Conservation (phyloP, 2,329 filamentous ascomycete species). For the Didymella lethalis region DNA sequence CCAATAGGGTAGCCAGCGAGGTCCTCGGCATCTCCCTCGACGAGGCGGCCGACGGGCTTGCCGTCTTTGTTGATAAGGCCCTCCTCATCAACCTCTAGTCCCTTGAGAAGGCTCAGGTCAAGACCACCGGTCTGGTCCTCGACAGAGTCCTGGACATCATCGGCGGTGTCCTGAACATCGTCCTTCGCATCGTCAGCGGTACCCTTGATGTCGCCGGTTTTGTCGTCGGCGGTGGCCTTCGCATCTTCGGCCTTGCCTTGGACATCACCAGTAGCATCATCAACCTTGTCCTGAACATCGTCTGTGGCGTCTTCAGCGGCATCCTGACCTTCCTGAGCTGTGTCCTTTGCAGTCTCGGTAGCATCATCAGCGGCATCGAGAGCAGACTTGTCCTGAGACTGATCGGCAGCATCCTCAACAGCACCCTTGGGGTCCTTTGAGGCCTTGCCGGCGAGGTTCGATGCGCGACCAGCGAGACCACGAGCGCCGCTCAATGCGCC, state of each 20-base stretch:
- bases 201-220: conserved; percentile 48
- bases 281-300: conserved; percentile 40
- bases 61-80: conserved; percentile 61
- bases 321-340: conserved; percentile 47
- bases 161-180: conserved; percentile 41
- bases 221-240: conserved; percentile 40
- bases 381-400: conserved; percentile 44
- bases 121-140: conserved; percentile 46
- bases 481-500: conserved; percentile 55
- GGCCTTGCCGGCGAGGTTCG: conserved; percentile 56
- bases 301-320: conserved; percentile 43
- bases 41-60: conserved; percentile 58
- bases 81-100: conserved; percentile 62
- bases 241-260: conserved; percentile 38
- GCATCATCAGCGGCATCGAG: conserved; percentile 47
- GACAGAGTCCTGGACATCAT: conserved; percentile 37
- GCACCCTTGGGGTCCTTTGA: conserved; percentile 49
- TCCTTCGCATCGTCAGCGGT: conserved; percentile 43
- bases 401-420: conserved; percentile 49
- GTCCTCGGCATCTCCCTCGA: conserved; percentile 62
- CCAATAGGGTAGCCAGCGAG: conserved; percentile 62
- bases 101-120: conserved; percentile 58
- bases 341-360: conserved; percentile 42
- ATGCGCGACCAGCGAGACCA: conserved; percentile 57
- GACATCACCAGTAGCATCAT: conserved; percentile 54